Percentiles rank a stretch among this genome's conserved stretches.
phyloP scores from a whole-genome alignment of 192 early-diverging fungal species.

The Coemansia sp. region DNA sequence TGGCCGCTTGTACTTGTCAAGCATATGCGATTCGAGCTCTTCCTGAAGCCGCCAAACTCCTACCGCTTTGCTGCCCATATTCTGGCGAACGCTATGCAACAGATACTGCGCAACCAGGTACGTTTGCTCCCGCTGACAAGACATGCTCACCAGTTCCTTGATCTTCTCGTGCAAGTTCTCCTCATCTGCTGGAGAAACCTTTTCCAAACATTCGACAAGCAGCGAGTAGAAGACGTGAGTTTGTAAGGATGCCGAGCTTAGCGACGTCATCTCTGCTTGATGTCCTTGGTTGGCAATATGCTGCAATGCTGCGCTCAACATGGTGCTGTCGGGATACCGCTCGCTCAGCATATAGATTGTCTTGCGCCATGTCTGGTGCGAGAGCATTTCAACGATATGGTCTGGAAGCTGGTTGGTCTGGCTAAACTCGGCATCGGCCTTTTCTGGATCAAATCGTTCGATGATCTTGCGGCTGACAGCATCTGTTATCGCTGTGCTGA shows the following conservation, averaged over 20 bases:
- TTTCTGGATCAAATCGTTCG: constrained; percentile 60
- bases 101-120: constrained; percentile 46
- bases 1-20: constrained; percentile 37
- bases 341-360: constrained; percentile 67
- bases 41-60: constrained; percentile 31
- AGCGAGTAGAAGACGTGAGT: constrained; percentile 65
- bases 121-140: constrained; percentile 41
- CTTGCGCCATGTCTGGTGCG: constrained; percentile 62
- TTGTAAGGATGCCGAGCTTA: constrained; percentile 65
- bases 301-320: constrained; percentile 66
- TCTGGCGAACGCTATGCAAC: constrained; percentile 20
- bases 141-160: constrained; percentile 52
- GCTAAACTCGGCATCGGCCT: constrained; percentile 56
- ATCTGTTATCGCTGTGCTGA: constrained; percentile 25
- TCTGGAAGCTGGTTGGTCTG: constrained; percentile 52
- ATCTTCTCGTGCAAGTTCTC: constrained; percentile 56
- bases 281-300: constrained; percentile 63
- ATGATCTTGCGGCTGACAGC: constrained; percentile 58
- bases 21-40: constrained; percentile 43
- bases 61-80: constrained; percentile 21
- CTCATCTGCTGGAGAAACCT: constrained; percentile 59
- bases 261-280: constrained; percentile 62
- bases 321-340: constrained; percentile 58
- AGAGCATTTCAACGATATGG: constrained; percentile 60
- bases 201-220: constrained; percentile 60